Conservation (phyloP, 2,329 filamentous ascomycete genomes). For the Cytospora paraplurivora region DNA sequence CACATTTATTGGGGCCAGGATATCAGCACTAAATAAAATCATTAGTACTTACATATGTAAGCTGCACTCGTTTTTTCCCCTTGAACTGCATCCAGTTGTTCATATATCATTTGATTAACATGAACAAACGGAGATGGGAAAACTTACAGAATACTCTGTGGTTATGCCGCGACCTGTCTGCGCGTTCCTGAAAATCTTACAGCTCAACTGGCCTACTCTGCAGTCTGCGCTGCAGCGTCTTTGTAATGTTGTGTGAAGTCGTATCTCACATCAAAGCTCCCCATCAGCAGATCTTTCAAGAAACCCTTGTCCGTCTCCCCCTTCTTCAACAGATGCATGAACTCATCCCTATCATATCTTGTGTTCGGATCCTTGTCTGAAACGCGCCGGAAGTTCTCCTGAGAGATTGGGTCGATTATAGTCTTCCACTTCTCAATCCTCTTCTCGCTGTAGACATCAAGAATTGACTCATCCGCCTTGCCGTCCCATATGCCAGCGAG, state of each 20-base stretch:
- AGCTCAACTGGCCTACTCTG: background rate
- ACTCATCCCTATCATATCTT: slow-evolving; percentile 42
- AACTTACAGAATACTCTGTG: background rate
- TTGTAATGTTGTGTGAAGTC: slow-evolving; percentile 50
- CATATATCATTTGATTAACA: background rate
- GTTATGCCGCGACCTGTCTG: background rate
- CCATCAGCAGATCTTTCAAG: slow-evolving; percentile 41
- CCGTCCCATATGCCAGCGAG: slow-evolving; percentile 51
- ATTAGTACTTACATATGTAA: background rate
- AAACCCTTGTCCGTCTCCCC: slow-evolving; percentile 39
- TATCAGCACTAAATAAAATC: background rate
- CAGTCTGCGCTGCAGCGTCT: slow-evolving; percentile 12
- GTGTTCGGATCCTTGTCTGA: slow-evolving; percentile 45
- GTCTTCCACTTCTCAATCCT: slow-evolving; percentile 49
- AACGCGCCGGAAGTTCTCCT: slow-evolving; percentile 48
- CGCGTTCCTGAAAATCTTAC: accelerated
- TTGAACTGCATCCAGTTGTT: background rate
- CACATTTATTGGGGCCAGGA: background rate
- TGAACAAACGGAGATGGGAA: background rate
- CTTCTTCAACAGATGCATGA: slow-evolving; percentile 42
- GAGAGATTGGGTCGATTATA: slow-evolving; percentile 47
- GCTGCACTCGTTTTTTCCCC: background rate
- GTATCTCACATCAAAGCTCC: slow-evolving; percentile 43
- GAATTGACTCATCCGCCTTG: slow-evolving; percentile 45
- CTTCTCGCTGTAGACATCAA: slow-evolving; percentile 50